phyloP scores from a whole-genome alignment of 306 rosid species.

The Ormosia semicastrata region DNA sequence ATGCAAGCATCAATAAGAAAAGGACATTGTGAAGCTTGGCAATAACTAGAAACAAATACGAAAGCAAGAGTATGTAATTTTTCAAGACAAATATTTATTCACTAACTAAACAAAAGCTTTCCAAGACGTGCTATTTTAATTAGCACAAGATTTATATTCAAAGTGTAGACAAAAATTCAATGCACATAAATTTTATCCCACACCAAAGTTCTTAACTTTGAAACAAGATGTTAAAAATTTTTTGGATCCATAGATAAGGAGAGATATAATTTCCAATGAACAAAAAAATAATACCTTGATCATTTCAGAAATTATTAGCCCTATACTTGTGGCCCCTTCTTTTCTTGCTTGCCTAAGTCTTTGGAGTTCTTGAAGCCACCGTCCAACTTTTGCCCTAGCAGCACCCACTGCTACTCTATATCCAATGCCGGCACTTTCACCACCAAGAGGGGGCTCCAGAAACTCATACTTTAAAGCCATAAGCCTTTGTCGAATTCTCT shows the following conservation, averaged over 20 bases:
- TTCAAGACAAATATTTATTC: constrained; percentile 21
- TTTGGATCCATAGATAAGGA: background rate
- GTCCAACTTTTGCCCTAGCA: constrained; percentile 89
- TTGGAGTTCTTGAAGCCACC: constrained; percentile 99
- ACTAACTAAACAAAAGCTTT: constrained; percentile 14
- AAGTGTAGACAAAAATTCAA: constrained; percentile 14
- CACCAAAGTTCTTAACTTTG: background rate
- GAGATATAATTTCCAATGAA: background rate
- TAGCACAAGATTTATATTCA: constrained; percentile 11
- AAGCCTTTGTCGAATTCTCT: constrained; percentile 90
- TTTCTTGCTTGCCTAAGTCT: constrained; percentile 97
- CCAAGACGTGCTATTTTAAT: background rate
- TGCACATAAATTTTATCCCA: background rate
- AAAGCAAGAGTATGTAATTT: constrained; percentile 10
- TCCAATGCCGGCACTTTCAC: constrained; percentile 89
- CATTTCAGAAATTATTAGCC: constrained; percentile 85
- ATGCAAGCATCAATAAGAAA: background rate
- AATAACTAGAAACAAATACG: constrained; percentile 13
- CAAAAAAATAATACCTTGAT: constrained; percentile 64
- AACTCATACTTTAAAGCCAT: constrained; percentile 95
- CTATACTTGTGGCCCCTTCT: constrained; percentile 97
- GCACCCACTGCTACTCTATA: constrained; percentile 84
- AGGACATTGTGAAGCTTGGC: background rate
- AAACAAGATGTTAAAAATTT: background rate
- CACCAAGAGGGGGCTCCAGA: constrained; percentile 72